Percentiles rank a stretch among this genome's conserved stretches.
Evolutionary conservation across 2,329 filamentous ascomycete species (phyloP).

Genomic region (Sarocladium kiliense): DNA sequence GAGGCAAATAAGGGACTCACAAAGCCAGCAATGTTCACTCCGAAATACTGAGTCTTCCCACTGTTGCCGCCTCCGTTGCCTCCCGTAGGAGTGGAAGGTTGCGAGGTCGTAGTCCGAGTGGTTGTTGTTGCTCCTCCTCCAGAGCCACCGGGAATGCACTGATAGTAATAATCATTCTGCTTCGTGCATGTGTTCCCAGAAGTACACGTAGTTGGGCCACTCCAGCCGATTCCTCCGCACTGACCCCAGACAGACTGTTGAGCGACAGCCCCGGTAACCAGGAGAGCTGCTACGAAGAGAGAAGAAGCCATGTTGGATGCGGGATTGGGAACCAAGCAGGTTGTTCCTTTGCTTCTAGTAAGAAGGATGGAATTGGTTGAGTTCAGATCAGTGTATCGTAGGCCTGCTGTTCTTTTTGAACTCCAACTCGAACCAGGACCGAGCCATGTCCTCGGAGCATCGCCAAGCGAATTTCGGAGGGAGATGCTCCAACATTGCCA

Average conservation of each 20-base stretch:
- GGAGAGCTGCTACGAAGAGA: conserved; percentile 1
- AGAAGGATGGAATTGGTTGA: background rate
- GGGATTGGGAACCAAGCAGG: background rate
- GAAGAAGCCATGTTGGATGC: background rate
- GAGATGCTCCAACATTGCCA: background rate
- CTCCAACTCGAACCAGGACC: background rate
- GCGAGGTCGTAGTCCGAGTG: background rate
- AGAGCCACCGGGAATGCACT: conserved; percentile 29
- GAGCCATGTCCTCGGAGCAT: too few species aligned
- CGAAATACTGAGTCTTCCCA: conserved; percentile 12
- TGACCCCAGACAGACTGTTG: conserved; percentile 12
- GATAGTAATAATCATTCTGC: conserved; percentile 20
- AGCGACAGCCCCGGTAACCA: background rate
- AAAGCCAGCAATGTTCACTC: conserved; percentile 35
- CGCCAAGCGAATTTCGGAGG: conserved; percentile 7
- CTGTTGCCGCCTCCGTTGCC: conserved; percentile 1
- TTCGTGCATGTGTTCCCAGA: conserved; percentile 21
- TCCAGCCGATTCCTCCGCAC: conserved; percentile 19
- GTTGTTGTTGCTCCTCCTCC: background rate
- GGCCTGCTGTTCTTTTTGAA: too few species aligned
- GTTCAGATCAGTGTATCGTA: background rate
- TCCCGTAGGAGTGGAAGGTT: background rate
- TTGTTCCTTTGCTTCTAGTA: too few species aligned
- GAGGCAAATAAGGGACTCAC: background rate
- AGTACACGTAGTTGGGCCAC: conserved; percentile 20